Evolutionary conservation across 208 protist species (phyloP).

Genomic region (Strigomonas culicis): DNA sequence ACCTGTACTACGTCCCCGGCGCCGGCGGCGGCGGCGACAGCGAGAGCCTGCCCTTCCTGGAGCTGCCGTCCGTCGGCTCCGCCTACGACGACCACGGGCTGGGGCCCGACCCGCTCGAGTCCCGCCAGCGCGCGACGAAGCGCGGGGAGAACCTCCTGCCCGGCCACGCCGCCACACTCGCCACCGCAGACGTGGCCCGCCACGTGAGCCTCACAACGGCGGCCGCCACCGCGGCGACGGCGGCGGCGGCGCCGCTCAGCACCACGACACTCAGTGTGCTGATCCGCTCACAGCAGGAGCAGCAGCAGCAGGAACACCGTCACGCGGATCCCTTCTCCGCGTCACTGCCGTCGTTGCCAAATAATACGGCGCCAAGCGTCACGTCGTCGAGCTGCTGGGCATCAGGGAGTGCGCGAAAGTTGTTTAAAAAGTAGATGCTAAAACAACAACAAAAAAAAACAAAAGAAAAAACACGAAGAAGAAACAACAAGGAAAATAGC

Average conservation of each 20-base stretch:
- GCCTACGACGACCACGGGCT: conserved; percentile 46
- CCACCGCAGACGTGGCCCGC: background rate
- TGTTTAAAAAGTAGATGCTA: conserved; percentile 21
- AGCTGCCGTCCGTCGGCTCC: conserved; percentile 43
- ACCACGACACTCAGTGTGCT: background rate
- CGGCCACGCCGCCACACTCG: background rate
- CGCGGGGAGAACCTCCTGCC: conserved; percentile 11
- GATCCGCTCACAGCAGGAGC: background rate
- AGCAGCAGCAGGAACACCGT: conserved; percentile 8
- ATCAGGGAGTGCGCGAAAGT: conserved; percentile 26
- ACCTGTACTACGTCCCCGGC: background rate
- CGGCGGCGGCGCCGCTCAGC: background rate
- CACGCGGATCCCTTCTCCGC: too few relatives aligned
- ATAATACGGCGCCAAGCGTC: too few relatives aligned
- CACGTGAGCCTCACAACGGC: background rate
- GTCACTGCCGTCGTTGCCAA: too few relatives aligned
- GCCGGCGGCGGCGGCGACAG: conserved; percentile 15
- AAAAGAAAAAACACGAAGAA: too few relatives aligned
- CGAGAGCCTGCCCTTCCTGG: conserved; percentile 46
- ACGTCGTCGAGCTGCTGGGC: conserved; percentile 59
- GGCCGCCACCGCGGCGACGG: background rate
- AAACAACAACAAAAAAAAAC: background rate
- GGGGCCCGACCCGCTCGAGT: conserved; percentile 62
- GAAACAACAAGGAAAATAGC: too few relatives aligned
- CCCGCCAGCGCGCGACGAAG: conserved; percentile 71